Evolutionary conservation across 1,284 basidiomycete species (phyloP).

Genomic region (Fomitopsis betulina): DNA sequence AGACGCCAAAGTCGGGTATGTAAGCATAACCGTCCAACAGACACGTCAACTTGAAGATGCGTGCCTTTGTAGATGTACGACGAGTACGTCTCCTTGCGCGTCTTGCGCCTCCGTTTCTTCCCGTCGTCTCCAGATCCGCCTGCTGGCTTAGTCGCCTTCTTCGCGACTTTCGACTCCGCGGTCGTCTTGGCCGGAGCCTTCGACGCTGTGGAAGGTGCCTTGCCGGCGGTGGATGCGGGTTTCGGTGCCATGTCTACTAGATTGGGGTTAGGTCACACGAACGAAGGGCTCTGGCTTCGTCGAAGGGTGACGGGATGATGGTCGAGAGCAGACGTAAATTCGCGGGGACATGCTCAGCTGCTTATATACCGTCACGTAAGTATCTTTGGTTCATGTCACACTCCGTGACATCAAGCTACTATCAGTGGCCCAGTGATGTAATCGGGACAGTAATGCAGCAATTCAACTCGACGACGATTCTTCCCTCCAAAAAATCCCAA

Average conservation of each 20-base stretch:
- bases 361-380: neutral
- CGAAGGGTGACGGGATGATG: neutral
- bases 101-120: conserved; percentile 89
- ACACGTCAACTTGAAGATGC: conserved; percentile 21
- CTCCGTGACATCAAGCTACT: neutral
- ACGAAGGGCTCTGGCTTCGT: neutral
- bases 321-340: neutral
- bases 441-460: no score
- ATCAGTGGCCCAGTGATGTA: no score
- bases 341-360: neutral
- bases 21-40: neutral
- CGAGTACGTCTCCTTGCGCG: conserved; percentile 88
- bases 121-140: conserved; percentile 59
- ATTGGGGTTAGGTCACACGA: neutral
- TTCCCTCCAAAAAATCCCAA: no score
- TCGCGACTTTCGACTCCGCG: conserved; percentile 70
- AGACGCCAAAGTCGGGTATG: neutral
- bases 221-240: conserved; percentile 79
- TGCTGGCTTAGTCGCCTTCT: conserved; percentile 75
- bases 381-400: neutral
- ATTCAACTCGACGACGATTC: no score
- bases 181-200: conserved; percentile 76
- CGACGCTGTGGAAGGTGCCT: conserved; percentile 71
- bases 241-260: conserved; percentile 62
- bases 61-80: conserved; percentile 93